Percentiles rank a stretch among this genome's conserved stretches.
Conservation (phyloP, 2,329 filamentous ascomycete genomes). For the Alternaria consortialis region DNA sequence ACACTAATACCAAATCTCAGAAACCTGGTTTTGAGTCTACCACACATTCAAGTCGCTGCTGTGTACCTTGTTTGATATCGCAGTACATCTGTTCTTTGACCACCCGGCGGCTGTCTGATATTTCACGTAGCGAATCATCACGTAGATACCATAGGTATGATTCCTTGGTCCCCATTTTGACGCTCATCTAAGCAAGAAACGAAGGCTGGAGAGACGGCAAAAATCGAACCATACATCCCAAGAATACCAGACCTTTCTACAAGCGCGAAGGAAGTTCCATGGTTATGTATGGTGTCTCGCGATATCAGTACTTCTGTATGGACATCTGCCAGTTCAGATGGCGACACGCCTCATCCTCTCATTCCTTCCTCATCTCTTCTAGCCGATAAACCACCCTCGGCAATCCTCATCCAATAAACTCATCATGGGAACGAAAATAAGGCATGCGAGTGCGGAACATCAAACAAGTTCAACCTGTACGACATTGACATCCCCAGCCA, state of each 20-base stretch:
- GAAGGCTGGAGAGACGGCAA: background rate
- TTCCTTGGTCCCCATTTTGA: no score
- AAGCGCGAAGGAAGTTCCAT: background rate
- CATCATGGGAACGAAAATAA: background rate
- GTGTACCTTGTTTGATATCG: background rate
- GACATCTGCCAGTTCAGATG: background rate
- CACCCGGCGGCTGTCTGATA: background rate
- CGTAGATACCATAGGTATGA: background rate
- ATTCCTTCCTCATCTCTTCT: background rate
- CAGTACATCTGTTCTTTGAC: background rate
- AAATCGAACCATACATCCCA: background rate
- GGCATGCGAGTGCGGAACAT: constrained; percentile 1
- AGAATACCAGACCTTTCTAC: background rate
- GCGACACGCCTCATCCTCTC: background rate
- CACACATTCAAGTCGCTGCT: background rate
- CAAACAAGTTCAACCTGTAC: background rate
- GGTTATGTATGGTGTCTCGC: background rate
- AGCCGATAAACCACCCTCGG: background rate
- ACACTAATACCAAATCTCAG: background rate
- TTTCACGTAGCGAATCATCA: constrained; percentile 1
- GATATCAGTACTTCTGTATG: background rate
- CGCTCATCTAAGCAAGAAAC: no score
- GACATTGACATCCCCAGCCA: background rate
- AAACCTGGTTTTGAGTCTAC: background rate
- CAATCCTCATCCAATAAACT: background rate